phyloP scores from a whole-genome alignment of 225 moss, liverwort and hornwort genomes.

The Ulota crispa region DNA sequence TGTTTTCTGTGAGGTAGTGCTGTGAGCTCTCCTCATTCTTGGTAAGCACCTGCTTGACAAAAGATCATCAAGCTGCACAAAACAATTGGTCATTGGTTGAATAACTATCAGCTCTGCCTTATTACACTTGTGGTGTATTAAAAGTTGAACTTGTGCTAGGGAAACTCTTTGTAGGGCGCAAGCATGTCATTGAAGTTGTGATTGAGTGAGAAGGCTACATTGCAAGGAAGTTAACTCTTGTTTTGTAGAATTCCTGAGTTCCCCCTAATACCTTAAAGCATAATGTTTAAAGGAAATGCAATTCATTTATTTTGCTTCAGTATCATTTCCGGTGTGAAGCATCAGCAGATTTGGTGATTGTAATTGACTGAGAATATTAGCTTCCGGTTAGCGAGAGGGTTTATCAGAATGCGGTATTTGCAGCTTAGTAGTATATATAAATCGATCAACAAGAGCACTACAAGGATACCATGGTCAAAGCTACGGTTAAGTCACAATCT shows the following conservation, averaged over 20 bases:
- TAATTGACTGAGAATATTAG: background rate
- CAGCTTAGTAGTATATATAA: constrained; percentile 62
- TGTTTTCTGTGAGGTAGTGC: constrained; percentile 37
- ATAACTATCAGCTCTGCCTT: background rate
- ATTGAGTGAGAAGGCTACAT: background rate
- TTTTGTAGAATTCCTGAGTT: background rate
- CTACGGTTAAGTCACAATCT: no score
- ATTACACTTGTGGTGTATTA: background rate
- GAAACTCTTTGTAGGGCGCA: background rate
- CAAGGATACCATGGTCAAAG: no score
- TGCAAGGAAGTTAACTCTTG: background rate
- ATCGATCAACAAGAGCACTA: constrained; percentile 62
- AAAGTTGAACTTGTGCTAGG: background rate
- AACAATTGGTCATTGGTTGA: background rate
- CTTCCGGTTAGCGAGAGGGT: background rate
- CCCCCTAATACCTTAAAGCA: background rate
- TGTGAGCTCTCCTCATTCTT: constrained; percentile 50
- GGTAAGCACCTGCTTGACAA: constrained; percentile 24
- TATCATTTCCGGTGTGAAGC: background rate
- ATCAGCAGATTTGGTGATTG: background rate
- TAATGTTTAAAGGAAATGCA: background rate
- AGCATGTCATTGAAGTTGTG: background rate
- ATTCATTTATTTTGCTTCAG: background rate
- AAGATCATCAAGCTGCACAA: constrained; percentile 1
- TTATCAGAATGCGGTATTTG: background rate